Conservation (phyloP, 768 basidiomycete genomes). For the Macrolepiota dolichaula region DNA sequence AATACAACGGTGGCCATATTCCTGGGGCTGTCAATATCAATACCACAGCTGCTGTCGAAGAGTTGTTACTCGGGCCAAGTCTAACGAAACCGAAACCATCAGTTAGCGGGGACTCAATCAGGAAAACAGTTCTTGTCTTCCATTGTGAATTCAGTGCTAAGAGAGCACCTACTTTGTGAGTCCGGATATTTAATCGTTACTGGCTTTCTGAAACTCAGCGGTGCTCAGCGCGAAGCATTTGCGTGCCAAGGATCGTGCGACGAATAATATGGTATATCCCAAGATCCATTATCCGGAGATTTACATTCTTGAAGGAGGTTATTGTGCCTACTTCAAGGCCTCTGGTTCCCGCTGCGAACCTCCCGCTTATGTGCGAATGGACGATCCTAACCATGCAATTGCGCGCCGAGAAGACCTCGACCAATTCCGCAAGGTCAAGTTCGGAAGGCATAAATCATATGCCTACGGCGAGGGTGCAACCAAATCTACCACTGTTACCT, state of each 20-base stretch:
- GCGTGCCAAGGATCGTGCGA: slow-evolving; percentile 82
- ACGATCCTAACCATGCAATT: slow-evolving; percentile 79
- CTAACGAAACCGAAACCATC: slow-evolving; percentile 60
- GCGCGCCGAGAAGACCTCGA: slow-evolving; percentile 86
- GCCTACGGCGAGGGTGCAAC: slow-evolving; percentile 78
- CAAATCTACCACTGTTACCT: slow-evolving; percentile 32
- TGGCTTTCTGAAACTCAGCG: background rate
- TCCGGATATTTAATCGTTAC: slow-evolving; percentile 13
- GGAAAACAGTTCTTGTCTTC: slow-evolving; percentile 88
- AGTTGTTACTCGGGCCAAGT: slow-evolving; percentile 63
- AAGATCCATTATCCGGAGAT: slow-evolving; percentile 94
- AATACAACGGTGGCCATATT: slow-evolving; percentile 92
- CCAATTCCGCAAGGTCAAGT: slow-evolving; percentile 86
- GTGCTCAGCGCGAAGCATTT: slow-evolving; percentile 82
- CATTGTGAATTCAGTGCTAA: slow-evolving; percentile 98
- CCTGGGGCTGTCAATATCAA: slow-evolving; percentile 91
- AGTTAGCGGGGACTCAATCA: slow-evolving; percentile 66
- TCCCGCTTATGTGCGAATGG: slow-evolving; percentile 86
- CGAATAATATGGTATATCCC: slow-evolving; percentile 89
- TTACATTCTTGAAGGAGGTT: slow-evolving; percentile 96
- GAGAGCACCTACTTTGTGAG: slow-evolving; percentile 93
- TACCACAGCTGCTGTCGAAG: slow-evolving; percentile 74
- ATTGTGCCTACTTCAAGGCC: slow-evolving; percentile 79
- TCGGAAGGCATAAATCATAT: slow-evolving; percentile 88
- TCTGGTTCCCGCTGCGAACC: slow-evolving; percentile 75